Conservation (phyloP, 2,329 filamentous ascomycete species). For the Fusarium luffae region DNA sequence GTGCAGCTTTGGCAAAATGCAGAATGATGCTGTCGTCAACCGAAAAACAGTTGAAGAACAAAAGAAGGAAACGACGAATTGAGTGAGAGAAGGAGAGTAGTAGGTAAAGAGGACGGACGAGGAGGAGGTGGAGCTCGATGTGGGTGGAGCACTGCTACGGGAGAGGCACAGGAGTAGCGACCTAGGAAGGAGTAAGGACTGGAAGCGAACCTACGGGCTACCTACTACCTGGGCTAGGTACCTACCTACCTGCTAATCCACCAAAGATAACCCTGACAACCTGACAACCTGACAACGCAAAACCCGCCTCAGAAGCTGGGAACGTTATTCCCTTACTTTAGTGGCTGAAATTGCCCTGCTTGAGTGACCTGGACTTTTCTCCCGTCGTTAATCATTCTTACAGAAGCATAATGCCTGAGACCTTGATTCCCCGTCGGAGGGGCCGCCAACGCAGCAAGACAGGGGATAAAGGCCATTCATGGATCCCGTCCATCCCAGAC, state of each 20-base stretch:
- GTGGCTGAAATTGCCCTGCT: constrained; percentile 7
- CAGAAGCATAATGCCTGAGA: constrained; percentile 3
- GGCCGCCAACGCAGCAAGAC: constrained; percentile 17
- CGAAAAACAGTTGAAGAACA: constrained; percentile 52
- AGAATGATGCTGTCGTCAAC: constrained; percentile 41
- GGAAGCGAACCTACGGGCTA: neutral
- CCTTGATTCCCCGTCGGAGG: constrained; percentile 8
- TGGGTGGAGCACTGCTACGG: constrained; percentile 32
- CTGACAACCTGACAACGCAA: constrained; percentile 2
- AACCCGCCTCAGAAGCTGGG: constrained; percentile 21
- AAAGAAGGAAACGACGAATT: constrained; percentile 48
- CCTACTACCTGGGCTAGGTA: neutral
- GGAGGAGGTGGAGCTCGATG: constrained; percentile 27
- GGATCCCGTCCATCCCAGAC: constrained; percentile 36
- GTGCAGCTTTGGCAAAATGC: constrained; percentile 53
- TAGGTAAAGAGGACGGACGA: constrained; percentile 42
- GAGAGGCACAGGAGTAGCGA: constrained; percentile 36
- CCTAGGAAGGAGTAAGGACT: neutral
- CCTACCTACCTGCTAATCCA: constrained; percentile 4
- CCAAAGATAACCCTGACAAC: constrained; percentile 15
- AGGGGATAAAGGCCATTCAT: constrained; percentile 12
- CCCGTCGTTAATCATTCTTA: constrained; percentile 9
- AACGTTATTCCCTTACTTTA: constrained; percentile 9
- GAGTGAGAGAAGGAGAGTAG: constrained; percentile 47
- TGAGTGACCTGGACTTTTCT: constrained; percentile 7